Conservation (phyloP, 805 yeast species). For the Candida anglica region DNA sequence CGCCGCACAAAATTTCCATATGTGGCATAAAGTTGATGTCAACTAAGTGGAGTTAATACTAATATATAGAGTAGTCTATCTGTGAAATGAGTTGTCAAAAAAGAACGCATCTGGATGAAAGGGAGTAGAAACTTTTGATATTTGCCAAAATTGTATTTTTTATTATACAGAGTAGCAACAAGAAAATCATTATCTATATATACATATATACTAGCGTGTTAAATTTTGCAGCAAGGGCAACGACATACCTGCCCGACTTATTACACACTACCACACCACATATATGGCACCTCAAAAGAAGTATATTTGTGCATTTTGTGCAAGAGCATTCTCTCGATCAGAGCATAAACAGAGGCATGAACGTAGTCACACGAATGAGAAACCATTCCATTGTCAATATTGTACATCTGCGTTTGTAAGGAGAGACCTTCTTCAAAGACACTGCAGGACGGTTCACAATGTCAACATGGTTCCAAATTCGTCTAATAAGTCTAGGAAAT, state of each 20-base stretch:
- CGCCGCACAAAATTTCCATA: slow-evolving; percentile 6
- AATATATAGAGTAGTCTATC: too few relatives aligned
- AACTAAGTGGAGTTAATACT: too few relatives aligned
- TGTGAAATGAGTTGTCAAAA: too few relatives aligned
- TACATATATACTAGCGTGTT: too few relatives aligned
- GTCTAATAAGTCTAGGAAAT: slow-evolving; percentile 3
- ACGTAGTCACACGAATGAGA: slow-evolving; percentile 73
- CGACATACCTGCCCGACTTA: too few relatives aligned
- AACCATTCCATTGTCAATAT: slow-evolving; percentile 70
- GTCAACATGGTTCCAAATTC: slow-evolving; percentile 11
- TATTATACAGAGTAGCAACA: too few relatives aligned
- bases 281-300: slow-evolving; percentile 51
- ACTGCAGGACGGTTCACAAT: slow-evolving; percentile 72
- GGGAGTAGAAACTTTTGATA: too few relatives aligned
- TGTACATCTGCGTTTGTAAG: slow-evolving; percentile 75
- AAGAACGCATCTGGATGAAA: too few relatives aligned
- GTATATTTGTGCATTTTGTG: slow-evolving; percentile 75
- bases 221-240: too few relatives aligned
- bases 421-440: slow-evolving; percentile 72
- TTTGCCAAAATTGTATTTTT: too few relatives aligned
- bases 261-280: too few relatives aligned
- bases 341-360: slow-evolving; percentile 80
- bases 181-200: too few relatives aligned
- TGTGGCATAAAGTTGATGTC: slow-evolving; percentile 7
- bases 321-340: slow-evolving; percentile 73